phyloP scores from a whole-genome alignment of 1,284 basidiomycete genomes.

The Cutaneotrichosporon cutaneum region DNA sequence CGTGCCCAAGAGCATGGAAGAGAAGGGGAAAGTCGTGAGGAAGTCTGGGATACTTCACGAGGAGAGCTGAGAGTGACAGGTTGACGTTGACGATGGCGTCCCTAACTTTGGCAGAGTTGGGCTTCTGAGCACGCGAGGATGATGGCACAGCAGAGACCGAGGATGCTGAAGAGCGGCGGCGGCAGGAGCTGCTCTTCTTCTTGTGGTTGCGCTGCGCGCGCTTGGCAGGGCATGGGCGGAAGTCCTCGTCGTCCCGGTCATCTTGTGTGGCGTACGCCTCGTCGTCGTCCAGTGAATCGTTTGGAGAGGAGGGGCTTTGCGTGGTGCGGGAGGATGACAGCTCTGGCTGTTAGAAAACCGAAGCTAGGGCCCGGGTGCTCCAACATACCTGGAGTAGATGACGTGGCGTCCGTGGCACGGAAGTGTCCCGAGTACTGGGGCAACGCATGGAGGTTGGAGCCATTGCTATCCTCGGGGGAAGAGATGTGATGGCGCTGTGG shows the following conservation, averaged over 20 bases:
- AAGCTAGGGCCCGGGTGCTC: background rate
- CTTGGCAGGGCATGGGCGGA: conserved; percentile 33
- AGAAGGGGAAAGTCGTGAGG: conserved; percentile 49
- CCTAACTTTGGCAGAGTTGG: background rate
- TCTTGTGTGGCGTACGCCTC: background rate
- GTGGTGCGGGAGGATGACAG: background rate
- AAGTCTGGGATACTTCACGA: conserved; percentile 41
- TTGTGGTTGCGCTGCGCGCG: background rate
- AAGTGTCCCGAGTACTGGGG: background rate
- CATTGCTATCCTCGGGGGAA: background rate
- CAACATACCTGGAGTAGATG: background rate
- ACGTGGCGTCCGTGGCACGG: background rate
- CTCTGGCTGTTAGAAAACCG: background rate
- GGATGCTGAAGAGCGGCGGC: background rate
- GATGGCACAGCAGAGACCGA: background rate
- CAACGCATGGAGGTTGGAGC: background rate
- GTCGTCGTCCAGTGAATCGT: background rate
- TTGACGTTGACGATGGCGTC: background rate
- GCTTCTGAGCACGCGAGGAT: background rate
- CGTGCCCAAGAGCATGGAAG: conserved; percentile 48
- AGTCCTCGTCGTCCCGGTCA: conserved; percentile 42
- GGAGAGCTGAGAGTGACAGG: conserved; percentile 17
- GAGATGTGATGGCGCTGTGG: background rate
- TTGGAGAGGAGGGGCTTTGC: background rate
- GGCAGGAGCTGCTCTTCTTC: background rate